Conservation (phyloP, 345 rosid genomes). For the Citrus sinensis region DNA sequence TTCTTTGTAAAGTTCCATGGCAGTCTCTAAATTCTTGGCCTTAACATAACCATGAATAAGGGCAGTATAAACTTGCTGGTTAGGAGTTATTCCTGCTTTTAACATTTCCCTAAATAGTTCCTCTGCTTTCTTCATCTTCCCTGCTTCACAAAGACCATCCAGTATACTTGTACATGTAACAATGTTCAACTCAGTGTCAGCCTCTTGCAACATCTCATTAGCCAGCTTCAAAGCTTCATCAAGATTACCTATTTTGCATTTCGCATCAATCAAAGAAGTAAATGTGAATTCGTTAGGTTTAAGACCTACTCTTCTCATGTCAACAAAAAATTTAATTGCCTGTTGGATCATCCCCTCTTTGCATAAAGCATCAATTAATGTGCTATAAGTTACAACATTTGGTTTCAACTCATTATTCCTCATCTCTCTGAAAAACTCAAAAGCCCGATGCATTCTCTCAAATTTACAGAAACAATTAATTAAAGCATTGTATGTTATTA, state of each 20-base stretch:
- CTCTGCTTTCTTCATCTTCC: slow-evolving; percentile 53
- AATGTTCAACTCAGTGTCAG: slow-evolving; percentile 41
- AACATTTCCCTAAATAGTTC: slow-evolving; percentile 43
- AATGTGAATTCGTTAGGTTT: slow-evolving; percentile 67
- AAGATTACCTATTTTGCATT: slow-evolving; percentile 51
- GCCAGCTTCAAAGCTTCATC: slow-evolving; percentile 54
- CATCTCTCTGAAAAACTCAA: slow-evolving; percentile 53
- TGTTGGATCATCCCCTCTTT: slow-evolving; percentile 67
- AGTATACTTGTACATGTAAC: slow-evolving; percentile 58
- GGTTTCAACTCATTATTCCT: slow-evolving; percentile 48
- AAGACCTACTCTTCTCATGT: slow-evolving; percentile 62
- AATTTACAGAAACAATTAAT: slow-evolving; percentile 63
- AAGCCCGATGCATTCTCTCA: slow-evolving; percentile 37
- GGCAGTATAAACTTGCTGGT: slow-evolving; percentile 48
- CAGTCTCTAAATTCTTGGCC: slow-evolving; percentile 45
- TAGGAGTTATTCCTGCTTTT: slow-evolving; percentile 45
- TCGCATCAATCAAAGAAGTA: slow-evolving; percentile 66
- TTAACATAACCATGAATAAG: slow-evolving; percentile 61
- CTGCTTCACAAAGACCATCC: slow-evolving; percentile 57
- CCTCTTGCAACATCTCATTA: slow-evolving; percentile 55
- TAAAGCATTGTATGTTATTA: slow-evolving; percentile 55
- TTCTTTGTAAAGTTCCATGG: slow-evolving; percentile 44
- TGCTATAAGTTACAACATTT: slow-evolving; percentile 62
- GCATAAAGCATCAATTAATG: slow-evolving; percentile 66
- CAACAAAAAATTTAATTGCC: slow-evolving; percentile 56